Conservation (phyloP, 1,284 basidiomycete species). For the Fomitiporia mediterranea region DNA sequence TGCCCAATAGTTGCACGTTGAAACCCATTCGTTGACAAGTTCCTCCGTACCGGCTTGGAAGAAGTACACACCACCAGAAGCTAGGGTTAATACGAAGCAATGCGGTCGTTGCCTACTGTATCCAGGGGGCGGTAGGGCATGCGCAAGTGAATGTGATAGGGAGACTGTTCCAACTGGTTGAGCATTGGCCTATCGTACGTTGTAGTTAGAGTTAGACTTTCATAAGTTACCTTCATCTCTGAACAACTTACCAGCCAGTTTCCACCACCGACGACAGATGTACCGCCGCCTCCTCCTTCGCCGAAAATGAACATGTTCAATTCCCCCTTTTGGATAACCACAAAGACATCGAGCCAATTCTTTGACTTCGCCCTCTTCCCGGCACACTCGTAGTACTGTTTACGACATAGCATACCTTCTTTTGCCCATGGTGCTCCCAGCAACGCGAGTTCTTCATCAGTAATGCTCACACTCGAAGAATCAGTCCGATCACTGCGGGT, state of each 20-base stretch:
- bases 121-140: conserved; percentile 85
- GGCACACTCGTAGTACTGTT: conserved; percentile 87
- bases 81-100: conserved; percentile 91
- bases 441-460: conserved; percentile 91
- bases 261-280: conserved; percentile 80
- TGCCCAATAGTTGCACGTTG: conserved; percentile 99
- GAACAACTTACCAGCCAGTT: conserved; percentile 84
- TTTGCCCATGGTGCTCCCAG: conserved; percentile 98
- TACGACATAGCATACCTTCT: conserved; percentile 91
- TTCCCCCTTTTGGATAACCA: conserved; percentile 91
- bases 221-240: conserved; percentile 11
- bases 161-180: conserved; percentile 74
- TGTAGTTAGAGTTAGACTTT: conserved; percentile 59
- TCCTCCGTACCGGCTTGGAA: conserved; percentile 98
- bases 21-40: conserved; percentile 96
- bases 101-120: conserved; percentile 87
- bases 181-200: conserved; percentile 69
- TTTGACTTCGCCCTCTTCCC: conserved; percentile 83
- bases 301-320: conserved; percentile 95
- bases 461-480: conserved; percentile 73
- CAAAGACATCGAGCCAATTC: conserved; percentile 90
- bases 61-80: conserved; percentile 88
- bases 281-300: conserved; percentile 45
- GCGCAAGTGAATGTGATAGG: conserved; percentile 85
- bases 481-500: conserved; percentile 54